Evolutionary conservation across 805 yeast genomes (phyloP).

Genomic region (Myxozyma nipponensis): DNA sequence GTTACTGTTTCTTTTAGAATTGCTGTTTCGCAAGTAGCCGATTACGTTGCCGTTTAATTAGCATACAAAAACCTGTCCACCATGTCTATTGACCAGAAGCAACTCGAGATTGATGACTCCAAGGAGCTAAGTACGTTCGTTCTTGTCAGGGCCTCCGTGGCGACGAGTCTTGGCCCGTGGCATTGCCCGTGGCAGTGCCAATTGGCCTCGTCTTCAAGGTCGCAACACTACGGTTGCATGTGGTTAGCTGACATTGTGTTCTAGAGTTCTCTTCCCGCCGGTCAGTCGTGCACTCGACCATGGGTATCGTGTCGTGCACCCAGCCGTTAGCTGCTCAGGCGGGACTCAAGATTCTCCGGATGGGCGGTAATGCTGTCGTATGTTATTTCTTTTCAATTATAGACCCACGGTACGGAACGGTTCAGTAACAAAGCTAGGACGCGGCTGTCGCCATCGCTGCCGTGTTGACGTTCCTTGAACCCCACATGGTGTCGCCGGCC

Average conservation of each 20-base stretch:
- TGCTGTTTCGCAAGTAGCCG: too few species aligned
- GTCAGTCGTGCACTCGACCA: slow-evolving; percentile 67
- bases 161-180: too few species aligned
- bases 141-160: too few species aligned
- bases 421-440: slow-evolving; percentile 24
- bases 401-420: not conserved
- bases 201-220: too few species aligned
- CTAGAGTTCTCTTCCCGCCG: slow-evolving; percentile 52
- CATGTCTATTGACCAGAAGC: slow-evolving; percentile 28
- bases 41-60: too few species aligned
- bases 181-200: too few species aligned
- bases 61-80: too few species aligned
- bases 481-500: slow-evolving; percentile 42
- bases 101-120: slow-evolving; percentile 26
- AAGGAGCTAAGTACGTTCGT: slow-evolving; percentile 13
- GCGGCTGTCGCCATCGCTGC: slow-evolving; percentile 46
- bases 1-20: too few species aligned
- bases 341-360: slow-evolving; percentile 58
- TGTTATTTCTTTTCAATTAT: slow-evolving; percentile 1
- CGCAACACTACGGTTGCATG: too few species aligned
- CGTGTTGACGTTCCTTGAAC: slow-evolving; percentile 39
- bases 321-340: slow-evolving; percentile 78
- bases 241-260: not conserved
- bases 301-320: slow-evolving; percentile 69
- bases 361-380: slow-evolving; percentile 60